Evolutionary conservation across 768 basidiomycete species (phyloP), one percentile per base, ranked within the genome.

Genomic region (Collybia sp.): DNA sequence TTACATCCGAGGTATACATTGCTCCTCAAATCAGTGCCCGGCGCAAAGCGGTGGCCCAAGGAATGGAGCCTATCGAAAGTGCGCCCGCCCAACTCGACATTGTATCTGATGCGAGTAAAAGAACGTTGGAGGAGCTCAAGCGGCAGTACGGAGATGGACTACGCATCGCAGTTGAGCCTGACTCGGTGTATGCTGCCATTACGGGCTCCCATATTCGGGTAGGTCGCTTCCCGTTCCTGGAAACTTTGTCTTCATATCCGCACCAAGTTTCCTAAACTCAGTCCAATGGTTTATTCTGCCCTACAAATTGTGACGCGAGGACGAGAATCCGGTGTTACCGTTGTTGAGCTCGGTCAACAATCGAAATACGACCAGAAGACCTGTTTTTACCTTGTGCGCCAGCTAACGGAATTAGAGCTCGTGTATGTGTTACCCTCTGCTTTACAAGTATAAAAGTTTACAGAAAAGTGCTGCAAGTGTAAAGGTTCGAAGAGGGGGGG

Each of bases 311-410:
- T 95, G 53, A 85, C 89, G n/a, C 77, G 88, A 32, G 88, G 85
- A 2, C 70, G 91, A 48, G 85, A 88, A 47, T 67, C 75, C 15
- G 92, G 92, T 10, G 76, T 89, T 12, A 85, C 88, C 6, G 83
- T 88, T 39, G 79, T 92, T 11, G 78, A 87, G 30, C 72, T 95
- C 12, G 87, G 88, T 18, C 80, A 80, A 53, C 73, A 79, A 56
- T 84, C 91, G 9, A 80, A 79, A 41, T 92, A 94, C 56, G 91
- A 93, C 58, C 88, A 89, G 59, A 93, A 93, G 64, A 87, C 88
- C 1, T 89, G 89, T 52, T 90, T 89, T 60, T 93, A 94, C 64
- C 78, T 92, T 47, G 79, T 91, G 47, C 79, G 82, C 53, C 82
- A 88, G 53, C 69, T 94, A 13, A 72, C 83, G 2, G 81, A 84